phyloP scores from a whole-genome alignment of 2,329 filamentous ascomycete species.

The Diaporthe helianthi region DNA sequence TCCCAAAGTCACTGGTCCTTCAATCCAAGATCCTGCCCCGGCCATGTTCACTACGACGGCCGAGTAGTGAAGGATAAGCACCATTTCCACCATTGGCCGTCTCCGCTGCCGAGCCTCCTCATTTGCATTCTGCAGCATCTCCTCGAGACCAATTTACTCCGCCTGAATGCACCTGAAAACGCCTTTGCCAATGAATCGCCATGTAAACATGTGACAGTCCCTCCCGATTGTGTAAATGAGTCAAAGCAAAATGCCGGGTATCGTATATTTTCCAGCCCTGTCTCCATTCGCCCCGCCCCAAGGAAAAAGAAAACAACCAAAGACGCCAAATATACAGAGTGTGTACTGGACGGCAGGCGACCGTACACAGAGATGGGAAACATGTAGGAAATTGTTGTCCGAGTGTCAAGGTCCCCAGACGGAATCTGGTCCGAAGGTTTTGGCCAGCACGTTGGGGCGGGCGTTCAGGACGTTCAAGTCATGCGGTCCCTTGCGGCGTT shows the following conservation, averaged over 20 bases:
- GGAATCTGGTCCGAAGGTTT: not conserved
- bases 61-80: not conserved
- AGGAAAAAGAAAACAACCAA: not conserved
- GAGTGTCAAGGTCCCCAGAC: not conserved
- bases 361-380: not conserved
- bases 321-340: not conserved
- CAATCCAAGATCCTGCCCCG: not conserved
- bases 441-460: not conserved
- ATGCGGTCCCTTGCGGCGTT: conserved; percentile 29
- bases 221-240: conserved; percentile 17
- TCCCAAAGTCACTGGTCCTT: not conserved
- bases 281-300: conserved; percentile 11
- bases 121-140: not conserved
- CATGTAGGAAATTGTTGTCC: not conserved
- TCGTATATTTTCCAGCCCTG: conserved; percentile 34
- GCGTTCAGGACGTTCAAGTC: not conserved
- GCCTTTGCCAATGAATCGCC: conserved; percentile 6
- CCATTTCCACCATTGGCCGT: not conserved
- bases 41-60: not conserved
- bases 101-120: not conserved
- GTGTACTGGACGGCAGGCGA: not conserved
- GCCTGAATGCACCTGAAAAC: conserved; percentile 13
- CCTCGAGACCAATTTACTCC: not conserved
- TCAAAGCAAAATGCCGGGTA: conserved; percentile 33
- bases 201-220: conserved; percentile 16